Base-by-base conservation (phyloP, 2,329 filamentous ascomycete genomes). In the Penicillium crustosum region DNA sequence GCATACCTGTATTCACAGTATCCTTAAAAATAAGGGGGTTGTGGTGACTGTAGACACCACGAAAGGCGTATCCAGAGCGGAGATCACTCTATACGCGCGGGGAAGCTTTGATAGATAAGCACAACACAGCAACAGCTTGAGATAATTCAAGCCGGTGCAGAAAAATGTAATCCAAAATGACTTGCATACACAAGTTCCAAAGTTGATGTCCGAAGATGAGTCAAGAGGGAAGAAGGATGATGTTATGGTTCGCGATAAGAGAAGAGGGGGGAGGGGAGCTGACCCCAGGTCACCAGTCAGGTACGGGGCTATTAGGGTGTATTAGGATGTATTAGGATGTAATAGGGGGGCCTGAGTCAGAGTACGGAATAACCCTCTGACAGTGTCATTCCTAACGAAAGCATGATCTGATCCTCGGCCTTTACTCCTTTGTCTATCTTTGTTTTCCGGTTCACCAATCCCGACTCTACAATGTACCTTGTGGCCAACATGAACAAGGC, bases 101-200 rank as follows among this genome's bases (percentile, higher is more conserved):
- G 66, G 65, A 67, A 65, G 67, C 61, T 67, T 62, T 60, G 60
- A 66, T 63, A 65, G 66, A 65, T 66, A 63, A 61, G 55, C 57
- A 47, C 49, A 61, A 62, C 54, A 66, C 47, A 64, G 64, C 62
- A 65, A 65, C 47, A 62, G 61, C 67, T 69, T 55, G 59, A 58
- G 25, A 53, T 13, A 29, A 52, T 57, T 49, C 61, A 60, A 59
- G 56, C 53, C 36, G 29, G n/a, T 23, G 43, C 19, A 36, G 41
- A 45, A 39, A 23, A 55, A 38, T 31, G 12, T 36, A 47, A 45
- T 52, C 41, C 50, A 58, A 52, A 41, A 38, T 42, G n/a, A 52
- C 53, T 56, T 56, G 53, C 33, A 56, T 52, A 8, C 17, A 56
- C 38, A 50, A 54, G 53, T 49, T 36, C 5, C 5, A 35, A 23